Conservation (phyloP, 2,329 filamentous ascomycete genomes). For the Phaeosphaeriaceae sp. region DNA sequence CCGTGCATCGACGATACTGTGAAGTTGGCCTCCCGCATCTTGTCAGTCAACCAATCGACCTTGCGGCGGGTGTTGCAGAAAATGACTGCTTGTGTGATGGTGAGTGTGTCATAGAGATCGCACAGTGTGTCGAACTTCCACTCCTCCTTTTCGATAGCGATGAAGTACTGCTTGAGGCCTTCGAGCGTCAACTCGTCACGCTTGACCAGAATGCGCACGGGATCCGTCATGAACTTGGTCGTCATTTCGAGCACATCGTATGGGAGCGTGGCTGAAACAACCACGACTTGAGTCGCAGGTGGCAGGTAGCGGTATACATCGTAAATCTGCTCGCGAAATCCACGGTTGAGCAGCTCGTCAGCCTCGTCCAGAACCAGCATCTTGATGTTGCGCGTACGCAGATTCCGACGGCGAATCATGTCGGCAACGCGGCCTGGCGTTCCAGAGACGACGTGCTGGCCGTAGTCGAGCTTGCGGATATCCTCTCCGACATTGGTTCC, state of each 20-base stretch:
- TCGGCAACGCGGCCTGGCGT: constrained; percentile 95
- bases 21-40: constrained; percentile 99
- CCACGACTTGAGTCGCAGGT: constrained; percentile 96
- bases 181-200: constrained; percentile 98
- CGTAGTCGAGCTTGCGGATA: constrained; percentile 96
- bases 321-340: constrained; percentile 98
- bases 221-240: constrained; percentile 99
- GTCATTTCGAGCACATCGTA: constrained; percentile 99
- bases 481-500: constrained; percentile 98
- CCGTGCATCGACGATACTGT: constrained; percentile 99
- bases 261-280: constrained; percentile 93
- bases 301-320: constrained; percentile 97
- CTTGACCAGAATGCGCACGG: constrained; percentile 95
- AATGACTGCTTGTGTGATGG: constrained; percentile 98
- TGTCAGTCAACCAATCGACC: constrained; percentile 99
- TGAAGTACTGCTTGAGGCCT: constrained; percentile 98
- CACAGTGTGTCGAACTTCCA: constrained; percentile 99
- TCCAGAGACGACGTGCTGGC: constrained; percentile 95
- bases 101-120: constrained; percentile 97
- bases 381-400: constrained; percentile 78
- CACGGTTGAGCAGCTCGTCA: constrained; percentile 84
- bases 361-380: constrained; percentile 80
- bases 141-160: constrained; percentile 98
- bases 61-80: constrained; percentile 99
- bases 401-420: constrained; percentile 77